Conservation (phyloP, 2,329 filamentous ascomycete genomes). For the Colletotrichum australisinense region DNA sequence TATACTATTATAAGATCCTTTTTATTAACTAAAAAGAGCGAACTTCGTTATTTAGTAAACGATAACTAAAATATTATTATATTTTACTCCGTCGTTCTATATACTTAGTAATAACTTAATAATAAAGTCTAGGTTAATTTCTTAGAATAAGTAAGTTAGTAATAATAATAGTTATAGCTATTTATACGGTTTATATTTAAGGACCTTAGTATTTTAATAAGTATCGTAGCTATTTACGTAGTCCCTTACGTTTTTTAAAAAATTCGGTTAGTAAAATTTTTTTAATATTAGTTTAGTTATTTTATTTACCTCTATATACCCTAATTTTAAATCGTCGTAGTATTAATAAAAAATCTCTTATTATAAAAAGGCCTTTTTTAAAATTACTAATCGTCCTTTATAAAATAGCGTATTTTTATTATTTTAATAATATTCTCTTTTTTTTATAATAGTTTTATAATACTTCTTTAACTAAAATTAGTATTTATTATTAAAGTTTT, state of each 20-base stretch:
- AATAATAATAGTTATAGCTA: not conserved
- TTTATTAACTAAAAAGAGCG: not conserved
- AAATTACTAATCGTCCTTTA: not conserved
- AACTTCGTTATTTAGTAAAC: not conserved
- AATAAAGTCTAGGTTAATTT: not conserved
- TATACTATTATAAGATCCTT: not conserved
- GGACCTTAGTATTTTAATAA: not conserved
- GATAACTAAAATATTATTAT: not conserved
- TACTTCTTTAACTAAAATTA: not conserved
- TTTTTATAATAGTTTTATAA: not conserved
- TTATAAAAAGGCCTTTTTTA: not conserved
- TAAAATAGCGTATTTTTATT: not conserved
- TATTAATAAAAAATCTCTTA: not conserved
- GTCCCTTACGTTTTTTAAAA: not conserved
- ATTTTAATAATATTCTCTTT: not conserved
- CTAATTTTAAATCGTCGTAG: not conserved
- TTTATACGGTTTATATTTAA: not conserved
- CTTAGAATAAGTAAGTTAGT: not conserved
- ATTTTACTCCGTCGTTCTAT: not conserved
- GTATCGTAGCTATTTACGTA: not conserved
- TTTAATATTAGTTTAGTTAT: not conserved
- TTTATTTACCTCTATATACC: not conserved
- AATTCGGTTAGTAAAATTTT: not conserved
- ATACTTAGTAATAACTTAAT: too few relatives aligned
- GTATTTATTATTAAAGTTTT: not conserved